A percentile compares a stretch with the other conserved stretches of the same genome.
These are phyloP conservation scores for Pleomassaria siparia DNA, from an alignment of 2,329 filamentous ascomycete species.

Conservation along the genomic window DNA sequence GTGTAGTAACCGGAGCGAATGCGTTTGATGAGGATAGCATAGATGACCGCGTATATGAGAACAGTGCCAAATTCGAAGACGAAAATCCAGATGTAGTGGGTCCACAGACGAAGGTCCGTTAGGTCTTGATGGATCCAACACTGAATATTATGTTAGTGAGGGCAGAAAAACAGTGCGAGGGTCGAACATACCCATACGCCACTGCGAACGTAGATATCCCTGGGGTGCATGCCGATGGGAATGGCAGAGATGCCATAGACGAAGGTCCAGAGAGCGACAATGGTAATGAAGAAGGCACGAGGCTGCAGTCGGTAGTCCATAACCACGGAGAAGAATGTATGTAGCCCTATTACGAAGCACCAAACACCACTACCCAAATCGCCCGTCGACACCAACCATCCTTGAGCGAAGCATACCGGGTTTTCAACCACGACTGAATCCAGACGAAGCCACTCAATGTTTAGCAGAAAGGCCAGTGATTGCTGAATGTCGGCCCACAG, in stretches of 20 bases:
- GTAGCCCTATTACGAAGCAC: slow-evolving; percentile 65
- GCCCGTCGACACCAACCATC: slow-evolving; percentile 68
- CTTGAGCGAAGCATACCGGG: slow-evolving; percentile 63
- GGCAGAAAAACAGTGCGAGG: background rate
- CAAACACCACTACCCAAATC: slow-evolving; percentile 68
- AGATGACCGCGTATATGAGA: slow-evolving; percentile 51
- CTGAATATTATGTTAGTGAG: slow-evolving; percentile 27
- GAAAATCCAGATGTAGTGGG: slow-evolving; percentile 62
- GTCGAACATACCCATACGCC: slow-evolving; percentile 57
- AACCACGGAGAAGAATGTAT: slow-evolving; percentile 67
- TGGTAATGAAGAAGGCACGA: slow-evolving; percentile 51
- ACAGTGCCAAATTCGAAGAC: slow-evolving; percentile 52
- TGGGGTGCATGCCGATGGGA: slow-evolving; percentile 48
- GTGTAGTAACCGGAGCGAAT: slow-evolving; percentile 42
- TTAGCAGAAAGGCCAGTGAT: slow-evolving; percentile 64
- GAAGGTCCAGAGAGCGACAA: slow-evolving; percentile 60
- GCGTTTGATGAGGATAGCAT: slow-evolving; percentile 42
- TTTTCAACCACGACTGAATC: slow-evolving; percentile 59
- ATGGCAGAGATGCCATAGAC: slow-evolving; percentile 60
- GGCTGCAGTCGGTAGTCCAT: slow-evolving; percentile 56
- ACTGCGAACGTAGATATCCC: slow-evolving; percentile 62
- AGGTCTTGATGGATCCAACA: slow-evolving; percentile 65
- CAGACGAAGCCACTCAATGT: slow-evolving; percentile 58
- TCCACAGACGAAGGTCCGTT: slow-evolving; percentile 57
- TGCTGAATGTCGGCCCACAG: slow-evolving; percentile 70